Conservation (phyloP, 371 early-diverging fungal species). For the Funneliformis caledonium region DNA sequence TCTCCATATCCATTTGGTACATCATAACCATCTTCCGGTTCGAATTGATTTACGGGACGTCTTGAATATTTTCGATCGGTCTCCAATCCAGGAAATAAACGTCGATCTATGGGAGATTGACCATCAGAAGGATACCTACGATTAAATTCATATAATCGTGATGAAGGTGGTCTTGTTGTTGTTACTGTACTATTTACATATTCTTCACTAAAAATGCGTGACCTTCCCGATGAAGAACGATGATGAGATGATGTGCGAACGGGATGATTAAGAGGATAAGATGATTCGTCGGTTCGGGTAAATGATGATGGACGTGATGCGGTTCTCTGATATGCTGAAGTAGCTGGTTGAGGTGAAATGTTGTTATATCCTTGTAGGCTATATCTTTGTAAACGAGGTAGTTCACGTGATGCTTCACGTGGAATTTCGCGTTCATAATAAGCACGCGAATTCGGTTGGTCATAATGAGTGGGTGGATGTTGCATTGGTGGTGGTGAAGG, state of each 20-base stretch:
- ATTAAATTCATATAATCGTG: background rate
- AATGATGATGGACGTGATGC: background rate
- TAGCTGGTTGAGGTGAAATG: background rate
- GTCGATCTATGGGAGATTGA: slow-evolving; percentile 1
- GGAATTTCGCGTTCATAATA: slow-evolving; percentile 15
- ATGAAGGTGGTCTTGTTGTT: background rate
- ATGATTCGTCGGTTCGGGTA: slow-evolving; percentile 4
- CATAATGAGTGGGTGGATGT: slow-evolving; percentile 18
- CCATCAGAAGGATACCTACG: background rate
- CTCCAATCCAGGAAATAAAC: background rate
- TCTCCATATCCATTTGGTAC: background rate
- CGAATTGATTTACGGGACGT: background rate
- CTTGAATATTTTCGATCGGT: slow-evolving; percentile 4
- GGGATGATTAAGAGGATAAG: background rate
- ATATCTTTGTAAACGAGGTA: slow-evolving; percentile 18
- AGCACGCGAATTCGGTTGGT: background rate
- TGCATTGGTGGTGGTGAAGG: slow-evolving; percentile 32
- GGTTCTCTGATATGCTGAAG: slow-evolving; percentile 5
- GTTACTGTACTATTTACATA: background rate
- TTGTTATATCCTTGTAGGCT: background rate
- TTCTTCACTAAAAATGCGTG: slow-evolving; percentile 3
- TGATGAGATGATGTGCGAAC: slow-evolving; percentile 49
- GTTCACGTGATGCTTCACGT: background rate
- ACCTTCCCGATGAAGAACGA: slow-evolving; percentile 45
- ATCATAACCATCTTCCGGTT: slow-evolving; percentile 3